Base-by-base conservation (phyloP, 1,139 yeast genomes). In the Sugiyamaella xylanicola region DNA sequence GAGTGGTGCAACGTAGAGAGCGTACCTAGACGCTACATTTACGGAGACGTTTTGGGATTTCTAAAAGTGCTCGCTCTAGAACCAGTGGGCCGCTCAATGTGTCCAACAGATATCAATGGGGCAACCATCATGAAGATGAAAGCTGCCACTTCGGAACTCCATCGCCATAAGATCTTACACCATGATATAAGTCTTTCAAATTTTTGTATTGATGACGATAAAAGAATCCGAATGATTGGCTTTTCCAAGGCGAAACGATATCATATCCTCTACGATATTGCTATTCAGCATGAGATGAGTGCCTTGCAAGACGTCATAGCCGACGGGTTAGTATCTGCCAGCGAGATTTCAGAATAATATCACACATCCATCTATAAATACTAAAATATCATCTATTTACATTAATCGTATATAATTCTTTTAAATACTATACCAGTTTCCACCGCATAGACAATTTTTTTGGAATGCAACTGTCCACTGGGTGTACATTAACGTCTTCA, bases 361-460 rank as follows among this genome's bases (percentile, higher is more conserved):
- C 32, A 5, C 32, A 25, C 9, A 11, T 11, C 32, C 32, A 25
- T 25, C 25, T n/a, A 8, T n/a, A 40, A 20, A 29, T 29, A 15
- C 17, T 16, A n/a, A 35, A 41, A 15, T 25, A 35, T 36, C n/a
- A 29, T 42, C 11, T 46, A 42, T 42, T 15, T n/a, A 21, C 32
- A 9, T 41, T 36, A 13, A 48, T 45, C n/a, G 9, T 5, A 32
- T 32, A 32, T 32, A 32, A 8, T n/a, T n/a, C n/a, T 32, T 32
- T 32, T 46, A 46, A 22, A 54, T 48, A 20, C 56, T 47, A 45
- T 61, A 61, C 93, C 93, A 87, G 3, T 85, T 78, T 49, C 89
- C 88, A 0, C 96, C 95, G 69, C 96, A 89, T 21, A 87, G 74
- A 70, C 96, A 89, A 17, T 83, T 82, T 61, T 92, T 75, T 62